Conservation (phyloP, 2,329 filamentous ascomycete species). For the Trematosphaeria pertusa region DNA sequence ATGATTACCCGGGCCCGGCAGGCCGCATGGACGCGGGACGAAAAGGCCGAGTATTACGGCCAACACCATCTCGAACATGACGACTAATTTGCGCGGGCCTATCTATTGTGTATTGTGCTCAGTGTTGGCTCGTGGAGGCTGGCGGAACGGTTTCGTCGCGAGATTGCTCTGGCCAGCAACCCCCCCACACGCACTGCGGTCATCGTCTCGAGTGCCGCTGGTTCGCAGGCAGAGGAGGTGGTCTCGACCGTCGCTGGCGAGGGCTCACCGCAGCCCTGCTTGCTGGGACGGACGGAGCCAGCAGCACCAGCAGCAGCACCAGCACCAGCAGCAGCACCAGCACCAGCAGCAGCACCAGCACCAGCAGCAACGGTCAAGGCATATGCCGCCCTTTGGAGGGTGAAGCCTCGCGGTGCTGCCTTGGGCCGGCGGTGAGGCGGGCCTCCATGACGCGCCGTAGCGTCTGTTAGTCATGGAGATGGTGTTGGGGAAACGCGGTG, state of each 20-base stretch:
- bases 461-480: constrained; percentile 4
- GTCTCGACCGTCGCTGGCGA: neutral
- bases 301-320: neutral
- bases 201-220: constrained; percentile 23
- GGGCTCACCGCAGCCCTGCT: constrained; percentile 5
- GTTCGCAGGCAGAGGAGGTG: constrained; percentile 1
- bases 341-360: no score
- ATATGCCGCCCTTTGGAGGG: neutral
- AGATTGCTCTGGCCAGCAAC: constrained; percentile 8
- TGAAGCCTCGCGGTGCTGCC: constrained; percentile 13
- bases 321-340: no score
- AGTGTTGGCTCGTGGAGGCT: constrained; percentile 6
- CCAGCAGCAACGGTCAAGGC: no score
- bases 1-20: constrained; percentile 24
- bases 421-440: constrained; percentile 27
- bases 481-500: constrained; percentile 28
- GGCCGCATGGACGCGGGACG: constrained; percentile 26
- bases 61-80: constrained; percentile 23
- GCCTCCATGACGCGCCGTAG: constrained; percentile 20
- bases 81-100: constrained; percentile 8
- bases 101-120: neutral
- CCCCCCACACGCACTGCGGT: constrained; percentile 18
- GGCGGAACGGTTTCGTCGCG: constrained; percentile 2
- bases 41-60: constrained; percentile 35
- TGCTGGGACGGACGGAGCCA: neutral